A percentile compares a stretch with the other conserved stretches of the same genome.
These are phyloP conservation scores for Agaricus subrufescens DNA, from an alignment of 768 basidiomycete genomes.

Conservation along the genomic window DNA sequence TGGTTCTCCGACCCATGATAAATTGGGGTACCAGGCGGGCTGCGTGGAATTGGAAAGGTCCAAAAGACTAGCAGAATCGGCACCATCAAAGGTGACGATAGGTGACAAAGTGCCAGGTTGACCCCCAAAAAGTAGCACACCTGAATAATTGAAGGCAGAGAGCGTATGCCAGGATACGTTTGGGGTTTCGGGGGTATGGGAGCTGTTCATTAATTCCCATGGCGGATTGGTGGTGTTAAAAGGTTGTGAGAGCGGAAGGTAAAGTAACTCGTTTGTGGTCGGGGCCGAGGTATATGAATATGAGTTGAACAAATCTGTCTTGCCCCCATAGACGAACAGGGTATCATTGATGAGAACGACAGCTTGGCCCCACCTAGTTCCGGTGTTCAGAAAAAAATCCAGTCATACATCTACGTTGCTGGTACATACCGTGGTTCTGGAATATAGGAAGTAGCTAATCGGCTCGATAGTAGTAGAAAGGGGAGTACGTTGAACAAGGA, in stretches of 20 bases:
- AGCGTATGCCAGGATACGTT: slow-evolving; percentile 77
- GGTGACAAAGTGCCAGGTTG: slow-evolving; percentile 57
- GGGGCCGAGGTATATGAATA: slow-evolving; percentile 76
- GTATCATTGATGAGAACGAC: slow-evolving; percentile 49
- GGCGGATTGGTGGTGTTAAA: slow-evolving; percentile 64
- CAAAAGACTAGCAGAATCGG: slow-evolving; percentile 64
- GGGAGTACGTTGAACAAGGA: neutral
- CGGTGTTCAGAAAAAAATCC: neutral
- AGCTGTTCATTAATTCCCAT: slow-evolving; percentile 55
- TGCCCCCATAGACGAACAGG: slow-evolving; percentile 77
- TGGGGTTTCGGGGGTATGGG: slow-evolving; percentile 51
- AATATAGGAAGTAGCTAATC: neutral
- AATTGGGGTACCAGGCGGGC: slow-evolving; percentile 44
- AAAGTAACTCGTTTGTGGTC: slow-evolving; percentile 64
- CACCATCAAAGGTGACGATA: slow-evolving; percentile 40
- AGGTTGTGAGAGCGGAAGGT: slow-evolving; percentile 54
- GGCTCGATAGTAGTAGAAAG: neutral
- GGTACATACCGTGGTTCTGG: slow-evolving; percentile 6
- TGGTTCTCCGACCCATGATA: slow-evolving; percentile 63
- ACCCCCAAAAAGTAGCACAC: slow-evolving; percentile 72
- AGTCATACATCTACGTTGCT: neutral
- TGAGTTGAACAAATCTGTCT: slow-evolving; percentile 64
- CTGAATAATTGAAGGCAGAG: slow-evolving; percentile 53
- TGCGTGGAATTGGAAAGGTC: slow-evolving; percentile 30
- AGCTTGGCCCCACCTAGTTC: slow-evolving; percentile 80